These are phyloP conservation scores for Penicillium nordicum DNA, from an alignment of 2,329 filamentous ascomycete genomes.

Conservation along the genomic window DNA sequence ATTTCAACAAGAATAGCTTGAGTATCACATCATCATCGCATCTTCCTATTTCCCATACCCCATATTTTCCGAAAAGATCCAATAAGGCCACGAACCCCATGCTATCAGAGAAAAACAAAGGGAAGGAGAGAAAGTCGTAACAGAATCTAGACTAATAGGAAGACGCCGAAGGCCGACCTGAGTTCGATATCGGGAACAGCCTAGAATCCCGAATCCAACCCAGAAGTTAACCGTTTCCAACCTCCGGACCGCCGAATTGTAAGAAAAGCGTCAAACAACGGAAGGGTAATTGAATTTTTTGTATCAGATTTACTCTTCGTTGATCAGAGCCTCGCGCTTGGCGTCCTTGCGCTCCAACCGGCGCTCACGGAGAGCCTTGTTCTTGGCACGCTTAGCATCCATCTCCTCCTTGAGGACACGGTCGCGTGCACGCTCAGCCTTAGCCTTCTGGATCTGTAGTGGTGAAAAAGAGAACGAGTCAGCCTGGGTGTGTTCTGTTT, in stretches of 20 bases:
- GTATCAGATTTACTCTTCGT: slow-evolving; percentile 52
- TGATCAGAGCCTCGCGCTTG: slow-evolving; percentile 85
- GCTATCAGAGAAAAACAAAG: slow-evolving; percentile 12
- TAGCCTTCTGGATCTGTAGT: slow-evolving; percentile 95
- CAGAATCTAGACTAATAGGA: slow-evolving; percentile 23
- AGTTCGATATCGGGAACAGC: slow-evolving; percentile 26
- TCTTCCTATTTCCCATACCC: slow-evolving; percentile 25
- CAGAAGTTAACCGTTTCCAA: slow-evolving; percentile 32
- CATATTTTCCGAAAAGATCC: slow-evolving; percentile 16
- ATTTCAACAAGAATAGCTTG: slow-evolving; percentile 27
- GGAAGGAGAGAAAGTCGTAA: slow-evolving; percentile 14
- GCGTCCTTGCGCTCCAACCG: slow-evolving; percentile 85
- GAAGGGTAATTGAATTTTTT: slow-evolving; percentile 23
- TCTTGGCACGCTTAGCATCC: slow-evolving; percentile 99
- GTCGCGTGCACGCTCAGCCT: slow-evolving; percentile 99
- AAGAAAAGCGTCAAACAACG: slow-evolving; percentile 32
- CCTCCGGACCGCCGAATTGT: slow-evolving; percentile 36
- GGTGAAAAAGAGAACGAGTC: slow-evolving; percentile 25
- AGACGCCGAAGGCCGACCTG: slow-evolving; percentile 29
- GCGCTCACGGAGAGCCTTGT: slow-evolving; percentile 99
- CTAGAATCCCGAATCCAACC: slow-evolving; percentile 30
- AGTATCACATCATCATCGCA: slow-evolving; percentile 31
- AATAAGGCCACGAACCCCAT: slow-evolving; percentile 19
- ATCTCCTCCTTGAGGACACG: slow-evolving; percentile 97
- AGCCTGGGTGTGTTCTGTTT: slow-evolving; percentile 10